Conservation (phyloP, 208 protist species). For the Plasmodiophora brassicae region DNA sequence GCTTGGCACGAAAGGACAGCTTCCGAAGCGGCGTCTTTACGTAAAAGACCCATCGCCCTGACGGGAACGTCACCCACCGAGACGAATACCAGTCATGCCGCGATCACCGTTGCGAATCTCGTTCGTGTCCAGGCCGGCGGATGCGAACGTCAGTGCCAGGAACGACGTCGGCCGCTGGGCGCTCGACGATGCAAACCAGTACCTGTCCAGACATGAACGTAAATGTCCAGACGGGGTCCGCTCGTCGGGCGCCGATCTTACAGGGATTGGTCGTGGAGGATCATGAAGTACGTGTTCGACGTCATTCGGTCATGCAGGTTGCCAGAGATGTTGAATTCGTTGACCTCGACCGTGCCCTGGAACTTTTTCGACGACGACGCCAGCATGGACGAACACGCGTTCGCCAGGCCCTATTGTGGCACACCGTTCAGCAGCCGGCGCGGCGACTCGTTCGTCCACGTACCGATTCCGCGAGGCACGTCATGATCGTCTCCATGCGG, state of each 20-base stretch:
- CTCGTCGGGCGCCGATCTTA: background rate
- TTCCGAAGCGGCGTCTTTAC: background rate
- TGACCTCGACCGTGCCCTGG: background rate
- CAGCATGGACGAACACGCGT: background rate
- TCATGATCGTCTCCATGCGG: background rate
- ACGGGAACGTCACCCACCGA: background rate
- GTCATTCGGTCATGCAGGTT: background rate
- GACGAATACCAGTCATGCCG: too few relatives aligned
- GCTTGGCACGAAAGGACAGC: background rate
- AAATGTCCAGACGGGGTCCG: background rate
- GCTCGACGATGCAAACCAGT: background rate
- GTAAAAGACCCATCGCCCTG: background rate
- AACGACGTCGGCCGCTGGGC: background rate
- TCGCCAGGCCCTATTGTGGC: background rate
- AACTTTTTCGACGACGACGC: background rate
- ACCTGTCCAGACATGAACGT: background rate
- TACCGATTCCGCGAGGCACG: background rate
- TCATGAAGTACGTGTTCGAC: background rate
- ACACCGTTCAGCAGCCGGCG: too few relatives aligned
- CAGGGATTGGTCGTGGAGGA: background rate
- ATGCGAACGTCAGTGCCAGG: background rate
- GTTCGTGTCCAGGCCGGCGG: too few relatives aligned
- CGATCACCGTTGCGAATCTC: too few relatives aligned
- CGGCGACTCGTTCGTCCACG: background rate
- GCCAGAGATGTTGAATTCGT: background rate